Conservation (phyloP, 1,284 basidiomycete species). For the Apiotrichum gamsii region DNA sequence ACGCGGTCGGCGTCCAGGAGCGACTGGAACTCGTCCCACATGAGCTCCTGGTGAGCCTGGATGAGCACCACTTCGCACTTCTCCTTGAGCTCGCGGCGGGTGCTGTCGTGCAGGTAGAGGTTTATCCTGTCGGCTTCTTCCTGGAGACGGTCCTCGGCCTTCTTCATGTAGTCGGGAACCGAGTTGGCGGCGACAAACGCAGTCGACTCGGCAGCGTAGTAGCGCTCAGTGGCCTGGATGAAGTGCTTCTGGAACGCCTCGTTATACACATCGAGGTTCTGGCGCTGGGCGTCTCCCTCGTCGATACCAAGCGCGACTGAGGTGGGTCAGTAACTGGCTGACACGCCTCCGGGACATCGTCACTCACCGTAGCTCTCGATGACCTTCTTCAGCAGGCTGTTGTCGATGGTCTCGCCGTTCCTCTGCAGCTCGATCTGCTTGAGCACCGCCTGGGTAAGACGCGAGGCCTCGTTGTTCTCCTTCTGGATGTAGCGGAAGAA, state of each 20-base stretch:
- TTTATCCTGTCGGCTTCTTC: conserved; percentile 97
- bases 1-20: conserved; percentile 89
- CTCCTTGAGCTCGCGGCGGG: conserved; percentile 75
- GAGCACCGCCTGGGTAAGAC: conserved; percentile 81
- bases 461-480: conserved; percentile 56
- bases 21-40: conserved; percentile 93
- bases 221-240: conserved; percentile 78
- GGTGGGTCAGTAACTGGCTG: conserved; percentile 1
- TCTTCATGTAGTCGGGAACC: conserved; percentile 94
- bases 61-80: conserved; percentile 93
- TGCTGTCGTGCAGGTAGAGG: conserved; percentile 83
- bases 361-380: conserved; percentile 74
- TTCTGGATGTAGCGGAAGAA: conserved; percentile 82
- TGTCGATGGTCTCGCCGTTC: conserved; percentile 91
- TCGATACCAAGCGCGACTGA: conserved; percentile 88
- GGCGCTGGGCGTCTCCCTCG: conserved; percentile 58
- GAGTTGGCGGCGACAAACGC: conserved; percentile 83
- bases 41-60: conserved; percentile 72
- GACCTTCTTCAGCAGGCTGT: conserved; percentile 88
- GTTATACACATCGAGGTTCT: conserved; percentile 79
- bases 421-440: conserved; percentile 86
- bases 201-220: conserved; percentile 87
- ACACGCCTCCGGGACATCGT: background rate
- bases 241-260: conserved; percentile 87
- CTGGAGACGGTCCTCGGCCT: conserved; percentile 82